phyloP scores from a whole-genome alignment of 805 yeast genomes.

The Geotrichum ghanense region DNA sequence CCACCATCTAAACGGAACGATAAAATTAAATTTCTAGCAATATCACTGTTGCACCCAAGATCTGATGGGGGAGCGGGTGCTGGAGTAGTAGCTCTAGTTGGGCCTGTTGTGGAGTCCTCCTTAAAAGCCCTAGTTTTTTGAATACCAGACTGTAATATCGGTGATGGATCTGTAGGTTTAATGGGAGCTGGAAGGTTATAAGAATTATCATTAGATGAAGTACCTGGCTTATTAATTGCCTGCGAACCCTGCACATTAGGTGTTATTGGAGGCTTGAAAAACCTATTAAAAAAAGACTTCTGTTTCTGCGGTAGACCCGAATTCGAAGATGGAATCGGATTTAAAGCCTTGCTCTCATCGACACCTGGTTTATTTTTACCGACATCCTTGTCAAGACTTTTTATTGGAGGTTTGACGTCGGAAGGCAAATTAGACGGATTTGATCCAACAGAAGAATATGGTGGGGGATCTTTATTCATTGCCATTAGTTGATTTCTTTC shows the following conservation, averaged over 20 bases:
- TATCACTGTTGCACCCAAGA: constrained; percentile 4
- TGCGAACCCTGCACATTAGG: background rate
- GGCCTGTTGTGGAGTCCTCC: background rate
- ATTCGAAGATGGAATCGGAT: background rate
- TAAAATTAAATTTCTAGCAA: constrained; percentile 4
- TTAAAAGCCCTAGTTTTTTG: background rate
- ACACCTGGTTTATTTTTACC: too few species aligned
- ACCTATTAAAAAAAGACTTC: background rate
- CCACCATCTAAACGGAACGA: constrained; percentile 5
- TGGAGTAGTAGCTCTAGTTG: background rate
- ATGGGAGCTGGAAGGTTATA: background rate
- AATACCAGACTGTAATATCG: constrained; percentile 1
- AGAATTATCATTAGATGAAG: background rate
- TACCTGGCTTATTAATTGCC: background rate
- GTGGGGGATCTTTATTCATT: background rate
- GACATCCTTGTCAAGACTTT: too few species aligned
- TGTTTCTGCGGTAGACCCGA: background rate
- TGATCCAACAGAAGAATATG: background rate
- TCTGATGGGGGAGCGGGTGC: background rate
- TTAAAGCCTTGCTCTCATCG: too few species aligned
- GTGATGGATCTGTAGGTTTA: background rate
- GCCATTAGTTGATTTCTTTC: background rate
- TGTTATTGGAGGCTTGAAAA: background rate
- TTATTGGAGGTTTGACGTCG: background rate
- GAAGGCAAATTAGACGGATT: background rate